These are phyloP conservation scores for Hypomyces perniciosus DNA, from an alignment of 2,329 filamentous ascomycete species.

Conservation along the genomic window DNA sequence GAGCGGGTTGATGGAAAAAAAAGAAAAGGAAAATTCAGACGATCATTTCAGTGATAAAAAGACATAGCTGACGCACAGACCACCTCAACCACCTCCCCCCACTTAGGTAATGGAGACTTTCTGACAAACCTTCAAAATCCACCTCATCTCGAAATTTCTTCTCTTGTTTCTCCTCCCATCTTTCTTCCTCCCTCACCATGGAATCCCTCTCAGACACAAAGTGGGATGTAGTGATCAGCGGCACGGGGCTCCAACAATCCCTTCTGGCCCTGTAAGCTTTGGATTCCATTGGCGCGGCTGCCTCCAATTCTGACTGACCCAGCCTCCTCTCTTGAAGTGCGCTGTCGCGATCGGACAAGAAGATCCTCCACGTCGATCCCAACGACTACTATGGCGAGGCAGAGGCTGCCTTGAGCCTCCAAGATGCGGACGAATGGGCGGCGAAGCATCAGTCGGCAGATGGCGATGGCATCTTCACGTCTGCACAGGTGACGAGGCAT, in stretches of 20 bases:
- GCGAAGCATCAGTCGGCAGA: slow-evolving; percentile 28
- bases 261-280: slow-evolving; percentile 67
- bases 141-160: slow-evolving; percentile 11
- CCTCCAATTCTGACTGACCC: slow-evolving; percentile 28
- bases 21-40: slow-evolving; percentile 24
- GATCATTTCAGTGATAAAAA: slow-evolving; percentile 15
- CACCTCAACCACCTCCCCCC: slow-evolving; percentile 19
- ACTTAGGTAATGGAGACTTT: slow-evolving; percentile 10
- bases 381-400: slow-evolving; percentile 84
- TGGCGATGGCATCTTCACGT: slow-evolving; percentile 21
- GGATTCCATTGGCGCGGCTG: slow-evolving; percentile 27
- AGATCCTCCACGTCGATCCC: slow-evolving; percentile 80
- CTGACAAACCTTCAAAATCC: slow-evolving; percentile 1
- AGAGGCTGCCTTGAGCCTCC: slow-evolving; percentile 78
- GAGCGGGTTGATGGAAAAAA: slow-evolving; percentile 22
- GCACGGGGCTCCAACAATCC: slow-evolving; percentile 72
- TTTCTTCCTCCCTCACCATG: slow-evolving; percentile 43
- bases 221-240: slow-evolving; percentile 76
- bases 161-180: slow-evolving; percentile 14
- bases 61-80: slow-evolving; percentile 16
- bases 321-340: slow-evolving; percentile 55
- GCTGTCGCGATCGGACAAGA: slow-evolving; percentile 86
- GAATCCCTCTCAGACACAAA: slow-evolving; percentile 66
- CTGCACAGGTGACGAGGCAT: slow-evolving; percentile 26
- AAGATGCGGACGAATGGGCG: slow-evolving; percentile 74